Base-by-base conservation (phyloP, 306 rosid genomes). In the Pyrus betulifolia region DNA sequence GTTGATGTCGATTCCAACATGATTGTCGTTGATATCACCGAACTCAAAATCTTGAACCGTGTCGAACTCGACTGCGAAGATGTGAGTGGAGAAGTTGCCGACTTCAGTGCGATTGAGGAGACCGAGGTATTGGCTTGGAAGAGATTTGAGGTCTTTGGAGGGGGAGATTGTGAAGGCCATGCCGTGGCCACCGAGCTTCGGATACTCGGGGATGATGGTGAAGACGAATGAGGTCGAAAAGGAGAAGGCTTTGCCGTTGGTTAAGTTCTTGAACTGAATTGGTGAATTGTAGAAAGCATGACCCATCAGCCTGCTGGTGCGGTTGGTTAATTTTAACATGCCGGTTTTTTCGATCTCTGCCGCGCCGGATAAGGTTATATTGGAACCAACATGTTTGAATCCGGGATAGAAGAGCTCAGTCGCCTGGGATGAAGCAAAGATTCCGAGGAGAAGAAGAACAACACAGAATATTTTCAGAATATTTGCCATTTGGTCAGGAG, bases 171-270 rank as follows among this genome's bases (percentile, higher is more conserved):
- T 64, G 75, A 93, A 93, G 64, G 97, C 97, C 23, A 93, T 13
- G 75, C 98, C 98, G 69, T 93, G 98, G 63, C 98, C 98, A 62
- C 98, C 98, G 15, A 91, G 93, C 64, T 81, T 88, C 3, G 95
- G 95, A 69, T 91, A 91, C 83, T 93, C 90, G 14, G 98, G 95
- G 25, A 93, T 90, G 38, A 87, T 74, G 72, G 84, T 78, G 68
- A 93, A 70, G 74, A 79, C 95, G 70, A 93, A 91, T 1, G 89
- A 83, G 19, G 96, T 71, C n/a, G 97, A 89, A 68, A 93, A 93
- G 12, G 98, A 91, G 75, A 82, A 62, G 77, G 79, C 96, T 83
- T 85, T 81, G 44, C 91, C 91, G 38, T 22, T 57, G 30, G 82
- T 71, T 38, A 87, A 84, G 91, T 91, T 88, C 76, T 85, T 93